Evolutionary conservation across 2,329 filamentous ascomycete genomes (phyloP), one percentile per base, ranked within the genome.

Genomic region (Chaetomium strumarium): DNA sequence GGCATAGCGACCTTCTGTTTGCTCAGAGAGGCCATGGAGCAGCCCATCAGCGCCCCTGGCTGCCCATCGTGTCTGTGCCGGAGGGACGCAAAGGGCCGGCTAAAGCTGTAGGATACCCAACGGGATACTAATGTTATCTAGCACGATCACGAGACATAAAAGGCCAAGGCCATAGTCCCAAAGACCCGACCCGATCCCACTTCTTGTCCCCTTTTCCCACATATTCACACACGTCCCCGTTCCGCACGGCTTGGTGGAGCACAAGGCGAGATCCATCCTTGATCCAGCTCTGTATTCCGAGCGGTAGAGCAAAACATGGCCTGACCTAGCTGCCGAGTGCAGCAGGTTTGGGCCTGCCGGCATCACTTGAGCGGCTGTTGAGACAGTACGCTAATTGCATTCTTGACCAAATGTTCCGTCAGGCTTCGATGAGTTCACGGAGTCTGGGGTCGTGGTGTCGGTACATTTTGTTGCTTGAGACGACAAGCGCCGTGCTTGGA

Each of bases 251-350:
- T 77, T 81, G 82, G 82, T 85, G 82, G 81, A 85, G 82, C 80
- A 80, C 81, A 85, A 85, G 82, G 82, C 79, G 80, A 85, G 82
- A 82, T 67, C 73, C 72, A 81, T 85, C 82, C 82, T 85, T 85
- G 81, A 77, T 65, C 66, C 72, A 75, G 77, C 81, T 84, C 79
- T 85, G 82, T 85, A 85, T 85, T 85, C 81, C 80, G 81, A 83
- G 82, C 82, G 82, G 81, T 80, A 85, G 57, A 85, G 76, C 58
- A 73, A 79, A 57, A 55, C 42, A 60, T 64, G 29, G 39, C 43
- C 38, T 17, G 6, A 2, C 19, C 29, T 31, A 16, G 30, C 30
- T 55, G 40, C 44, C 14, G n/a, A 43, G 39, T 30, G 41, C 36
- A 9, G 37, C 16, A 34, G 31, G 37, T 14, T 40, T 16, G 30